Evolutionary conservation across 306 rosid genomes (phyloP).

Genomic region (Glycine tomentella): DNA sequence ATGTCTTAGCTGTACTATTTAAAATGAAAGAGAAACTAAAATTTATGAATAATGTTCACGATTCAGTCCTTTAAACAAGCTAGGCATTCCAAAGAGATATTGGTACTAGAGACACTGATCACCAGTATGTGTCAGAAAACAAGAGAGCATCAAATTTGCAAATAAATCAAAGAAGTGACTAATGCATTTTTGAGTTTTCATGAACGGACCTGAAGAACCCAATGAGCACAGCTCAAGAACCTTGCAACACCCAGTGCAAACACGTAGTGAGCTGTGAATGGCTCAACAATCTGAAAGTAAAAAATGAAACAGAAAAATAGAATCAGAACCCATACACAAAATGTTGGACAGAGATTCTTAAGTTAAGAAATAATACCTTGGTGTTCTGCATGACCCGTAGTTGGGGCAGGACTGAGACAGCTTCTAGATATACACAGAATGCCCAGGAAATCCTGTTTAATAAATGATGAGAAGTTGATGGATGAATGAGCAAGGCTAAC

Average conservation of each 20-base stretch:
- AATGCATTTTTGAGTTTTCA: slow-evolving; percentile 7
- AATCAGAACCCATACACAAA: slow-evolving; percentile 21
- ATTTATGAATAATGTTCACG: slow-evolving; percentile 1
- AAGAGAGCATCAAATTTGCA: not conserved
- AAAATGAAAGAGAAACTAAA: not conserved
- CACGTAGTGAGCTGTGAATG: slow-evolving; percentile 98
- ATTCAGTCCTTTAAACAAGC: slow-evolving; percentile 17
- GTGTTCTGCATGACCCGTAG: slow-evolving; percentile 99
- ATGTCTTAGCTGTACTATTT: not conserved
- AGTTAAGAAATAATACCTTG: slow-evolving; percentile 58
- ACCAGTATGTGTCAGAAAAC: slow-evolving; percentile 13
- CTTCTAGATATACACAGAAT: slow-evolving; percentile 97
- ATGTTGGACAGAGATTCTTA: not conserved
- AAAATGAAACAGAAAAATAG: slow-evolving; percentile 37
- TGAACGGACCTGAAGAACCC: slow-evolving; percentile 93
- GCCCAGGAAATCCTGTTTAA: slow-evolving; percentile 95
- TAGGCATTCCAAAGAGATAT: not conserved
- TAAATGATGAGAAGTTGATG: slow-evolving; percentile 92
- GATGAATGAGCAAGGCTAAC: slow-evolving; percentile 90
- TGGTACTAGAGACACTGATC: not conserved
- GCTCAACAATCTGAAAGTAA: slow-evolving; percentile 91
- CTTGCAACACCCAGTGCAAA: slow-evolving; percentile 97
- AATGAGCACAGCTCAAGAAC: slow-evolving; percentile 99
- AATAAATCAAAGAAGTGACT: slow-evolving; percentile 38
- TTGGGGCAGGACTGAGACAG: slow-evolving; percentile 95